A percentile compares a stretch with the other conserved stretches of the same genome.
Evolutionary conservation across 352 stramenopile genomes (phyloP).

Genomic region (Globisporangium parvum): DNA sequence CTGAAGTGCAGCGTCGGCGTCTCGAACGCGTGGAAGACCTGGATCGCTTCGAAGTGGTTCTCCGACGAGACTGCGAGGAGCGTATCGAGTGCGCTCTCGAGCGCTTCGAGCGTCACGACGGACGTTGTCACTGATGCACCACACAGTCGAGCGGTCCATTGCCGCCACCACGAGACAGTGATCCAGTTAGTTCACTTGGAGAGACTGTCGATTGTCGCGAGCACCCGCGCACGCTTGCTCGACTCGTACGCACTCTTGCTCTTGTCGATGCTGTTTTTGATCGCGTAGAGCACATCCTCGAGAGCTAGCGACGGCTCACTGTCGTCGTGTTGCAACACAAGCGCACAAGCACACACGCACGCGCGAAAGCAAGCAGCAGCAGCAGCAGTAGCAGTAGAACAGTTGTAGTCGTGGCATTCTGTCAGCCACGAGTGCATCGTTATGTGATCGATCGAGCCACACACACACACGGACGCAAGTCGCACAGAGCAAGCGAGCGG

Average conservation of each 20-base stretch:
- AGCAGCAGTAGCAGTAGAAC: no score
- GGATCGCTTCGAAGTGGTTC: constrained; percentile 79
- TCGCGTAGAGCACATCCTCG: constrained; percentile 77
- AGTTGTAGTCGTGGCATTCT: no score
- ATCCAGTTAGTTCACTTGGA: background rate
- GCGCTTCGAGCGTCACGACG: constrained; percentile 74
- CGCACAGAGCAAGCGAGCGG: background rate
- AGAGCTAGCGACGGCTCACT: constrained; percentile 74
- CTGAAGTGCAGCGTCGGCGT: constrained; percentile 61
- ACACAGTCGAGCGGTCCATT: background rate
- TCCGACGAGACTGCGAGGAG: constrained; percentile 71
- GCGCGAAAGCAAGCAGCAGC: background rate
- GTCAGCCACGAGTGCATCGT: background rate
- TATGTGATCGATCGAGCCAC: background rate
- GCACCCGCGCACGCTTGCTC: background rate
- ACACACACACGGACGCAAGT: background rate
- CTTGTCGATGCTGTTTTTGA: constrained; percentile 88
- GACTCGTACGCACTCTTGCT: constrained; percentile 62
- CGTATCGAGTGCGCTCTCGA: constrained; percentile 79
- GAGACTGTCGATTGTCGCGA: background rate
- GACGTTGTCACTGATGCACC: constrained; percentile 62
- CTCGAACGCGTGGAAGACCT: constrained; percentile 81
- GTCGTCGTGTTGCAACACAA: constrained; percentile 2
- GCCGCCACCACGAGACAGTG: no score
- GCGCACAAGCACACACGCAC: background rate